These are phyloP conservation scores for Usnea hakonensis DNA, from an alignment of 495 filamentous ascomycete genomes.

Conservation along the genomic window DNA sequence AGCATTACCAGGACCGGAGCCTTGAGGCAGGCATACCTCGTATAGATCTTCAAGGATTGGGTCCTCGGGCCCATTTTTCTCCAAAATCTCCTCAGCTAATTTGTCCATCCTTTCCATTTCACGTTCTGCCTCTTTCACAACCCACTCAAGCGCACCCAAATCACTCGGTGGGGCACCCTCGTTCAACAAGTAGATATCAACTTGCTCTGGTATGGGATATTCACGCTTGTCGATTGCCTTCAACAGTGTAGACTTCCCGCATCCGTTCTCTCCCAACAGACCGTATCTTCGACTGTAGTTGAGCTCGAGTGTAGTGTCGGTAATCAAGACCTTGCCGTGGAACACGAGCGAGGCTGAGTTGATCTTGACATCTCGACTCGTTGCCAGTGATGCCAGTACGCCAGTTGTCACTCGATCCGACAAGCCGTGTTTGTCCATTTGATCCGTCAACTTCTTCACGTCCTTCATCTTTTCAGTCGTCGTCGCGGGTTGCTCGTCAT, in stretches of 20 bases:
- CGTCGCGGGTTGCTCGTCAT: conserved; percentile 60
- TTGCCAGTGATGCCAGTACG: conserved; percentile 76
- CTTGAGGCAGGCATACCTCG: conserved; percentile 55
- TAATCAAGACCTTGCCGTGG: conserved; percentile 93
- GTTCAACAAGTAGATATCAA: conserved; percentile 98
- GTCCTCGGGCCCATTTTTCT: conserved; percentile 83
- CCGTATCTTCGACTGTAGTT: conserved; percentile 91
- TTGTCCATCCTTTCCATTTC: conserved; percentile 86
- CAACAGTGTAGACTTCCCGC: conserved; percentile 93
- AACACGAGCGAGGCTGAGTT: conserved; percentile 89
- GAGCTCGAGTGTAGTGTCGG: conserved; percentile 85
- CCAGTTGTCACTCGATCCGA: conserved; percentile 98
- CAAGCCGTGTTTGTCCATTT: conserved; percentile 92
- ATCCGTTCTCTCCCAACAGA: conserved; percentile 96
- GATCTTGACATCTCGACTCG: conserved; percentile 92
- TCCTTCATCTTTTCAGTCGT: conserved; percentile 64
- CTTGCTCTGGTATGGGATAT: conserved; percentile 89
- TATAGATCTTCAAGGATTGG: conserved; percentile 92
- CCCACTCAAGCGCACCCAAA: conserved; percentile 90
- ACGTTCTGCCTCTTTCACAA: conserved; percentile 88
- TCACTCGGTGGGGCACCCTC: conserved; percentile 90
- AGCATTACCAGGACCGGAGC: conserved; percentile 24
- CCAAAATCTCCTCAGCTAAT: conserved; percentile 81
- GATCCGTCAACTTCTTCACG: conserved; percentile 71
- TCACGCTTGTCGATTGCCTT: conserved; percentile 92